Conservation (phyloP, 2,329 filamentous ascomycete species). For the Pyricularia sp. region DNA sequence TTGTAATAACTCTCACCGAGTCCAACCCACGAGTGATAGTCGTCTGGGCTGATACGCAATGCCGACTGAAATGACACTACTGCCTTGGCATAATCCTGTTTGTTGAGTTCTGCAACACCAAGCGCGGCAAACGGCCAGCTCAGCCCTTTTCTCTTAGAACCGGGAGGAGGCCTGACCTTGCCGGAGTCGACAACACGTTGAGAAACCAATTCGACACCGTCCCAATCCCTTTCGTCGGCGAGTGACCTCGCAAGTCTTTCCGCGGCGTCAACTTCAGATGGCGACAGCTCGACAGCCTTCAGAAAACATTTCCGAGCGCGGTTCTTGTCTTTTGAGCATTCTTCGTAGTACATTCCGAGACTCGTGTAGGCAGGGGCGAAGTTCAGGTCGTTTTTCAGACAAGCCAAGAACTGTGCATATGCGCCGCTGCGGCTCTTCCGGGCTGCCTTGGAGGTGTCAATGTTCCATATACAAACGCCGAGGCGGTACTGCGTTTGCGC, state of each 20-base stretch:
- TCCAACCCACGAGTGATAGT: conserved; percentile 95
- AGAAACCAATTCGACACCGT: conserved; percentile 86
- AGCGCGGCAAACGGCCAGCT: conserved; percentile 95
- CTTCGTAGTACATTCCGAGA: conserved; percentile 81
- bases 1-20: conserved; percentile 96
- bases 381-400: conserved; percentile 78
- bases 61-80: conserved; percentile 90
- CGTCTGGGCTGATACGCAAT: conserved; percentile 69
- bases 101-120: conserved; percentile 90
- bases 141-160: conserved; percentile 84
- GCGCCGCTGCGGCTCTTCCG: conserved; percentile 74
- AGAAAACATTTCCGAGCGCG: conserved; percentile 89
- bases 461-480: conserved; percentile 78
- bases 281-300: conserved; percentile 88
- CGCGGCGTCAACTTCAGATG: conserved; percentile 77
- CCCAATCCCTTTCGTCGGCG: conserved; percentile 89
- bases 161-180: conserved; percentile 79
- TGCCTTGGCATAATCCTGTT: conserved; percentile 79
- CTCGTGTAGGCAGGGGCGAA: conserved; percentile 87
- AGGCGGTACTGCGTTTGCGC: conserved; percentile 82
- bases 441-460: conserved; percentile 63
- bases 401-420: conserved; percentile 73
- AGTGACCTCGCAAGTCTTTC: conserved; percentile 80
- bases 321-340: conserved; percentile 81
- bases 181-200: conserved; percentile 92